A percentile compares a stretch with the other conserved stretches of the same genome.
Evolutionary conservation across 441 rosid genomes (phyloP).

Genomic region (Gossypium trilobum): DNA sequence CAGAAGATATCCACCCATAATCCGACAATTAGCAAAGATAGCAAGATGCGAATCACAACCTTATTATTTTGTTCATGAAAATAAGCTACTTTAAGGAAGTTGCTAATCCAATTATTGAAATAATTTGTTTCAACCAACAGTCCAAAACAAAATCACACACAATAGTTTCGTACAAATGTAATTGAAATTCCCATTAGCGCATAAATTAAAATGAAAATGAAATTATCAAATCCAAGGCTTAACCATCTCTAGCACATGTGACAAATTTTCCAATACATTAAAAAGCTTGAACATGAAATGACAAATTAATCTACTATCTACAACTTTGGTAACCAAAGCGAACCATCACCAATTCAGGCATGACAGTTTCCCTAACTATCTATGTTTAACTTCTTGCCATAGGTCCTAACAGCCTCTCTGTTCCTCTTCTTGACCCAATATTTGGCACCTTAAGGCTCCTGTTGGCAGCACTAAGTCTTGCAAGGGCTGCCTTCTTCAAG

Average conservation of each 20-base stretch:
- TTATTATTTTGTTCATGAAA: no score
- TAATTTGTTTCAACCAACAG: not conserved
- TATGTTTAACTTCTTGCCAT: constrained; percentile 24
- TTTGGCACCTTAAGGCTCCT: constrained; percentile 52
- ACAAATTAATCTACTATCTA: not conserved
- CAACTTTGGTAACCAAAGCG: not conserved
- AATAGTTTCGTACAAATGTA: no score
- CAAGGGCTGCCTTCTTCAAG: constrained; percentile 28
- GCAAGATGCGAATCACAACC: no score
- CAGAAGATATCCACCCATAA: no score
- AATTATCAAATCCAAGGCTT: no score
- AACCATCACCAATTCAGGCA: not conserved
- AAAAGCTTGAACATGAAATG: no score
- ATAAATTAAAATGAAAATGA: no score
- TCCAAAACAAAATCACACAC: not conserved
- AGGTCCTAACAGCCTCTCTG: constrained; percentile 35
- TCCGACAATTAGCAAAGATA: no score
- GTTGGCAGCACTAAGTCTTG: constrained; percentile 45
- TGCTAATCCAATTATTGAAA: not conserved
- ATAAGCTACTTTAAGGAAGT: no score
- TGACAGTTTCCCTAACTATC: not conserved
- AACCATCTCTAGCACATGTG: no score
- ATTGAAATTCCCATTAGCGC: no score
- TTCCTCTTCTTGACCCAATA: constrained; percentile 54
- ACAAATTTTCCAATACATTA: no score